These are phyloP conservation scores for Thecaphora thlaspeos DNA, from an alignment of 1,284 basidiomycete species.

Conservation along the genomic window DNA sequence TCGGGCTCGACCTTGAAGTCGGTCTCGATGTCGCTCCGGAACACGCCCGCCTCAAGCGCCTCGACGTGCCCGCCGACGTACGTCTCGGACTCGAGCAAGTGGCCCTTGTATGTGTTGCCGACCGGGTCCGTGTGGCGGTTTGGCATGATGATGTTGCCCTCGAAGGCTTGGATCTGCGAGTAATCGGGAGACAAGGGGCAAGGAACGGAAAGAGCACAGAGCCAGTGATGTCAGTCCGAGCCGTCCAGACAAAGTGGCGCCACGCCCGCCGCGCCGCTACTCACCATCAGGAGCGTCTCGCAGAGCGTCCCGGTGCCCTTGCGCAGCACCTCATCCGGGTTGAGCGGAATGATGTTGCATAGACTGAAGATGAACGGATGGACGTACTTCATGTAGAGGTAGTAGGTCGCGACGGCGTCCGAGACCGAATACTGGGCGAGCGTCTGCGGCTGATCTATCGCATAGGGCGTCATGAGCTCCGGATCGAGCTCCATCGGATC, in stretches of 20 bases:
- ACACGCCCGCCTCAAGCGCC: conserved; percentile 96
- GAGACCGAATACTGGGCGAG: conserved; percentile 98
- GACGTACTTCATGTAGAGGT: conserved; percentile 99
- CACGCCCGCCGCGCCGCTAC: too few relatives aligned
- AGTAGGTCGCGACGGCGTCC: conserved; percentile 98
- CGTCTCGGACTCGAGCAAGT: conserved; percentile 92
- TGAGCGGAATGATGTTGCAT: conserved; percentile 97
- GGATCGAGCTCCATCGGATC: conserved; percentile 97
- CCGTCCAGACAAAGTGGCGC: too few relatives aligned
- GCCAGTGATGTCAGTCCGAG: too few relatives aligned
- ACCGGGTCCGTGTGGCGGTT: conserved; percentile 93
- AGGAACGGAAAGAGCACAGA: too few relatives aligned
- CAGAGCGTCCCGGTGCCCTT: conserved; percentile 96
- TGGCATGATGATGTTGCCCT: conserved; percentile 92
- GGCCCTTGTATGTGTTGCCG: conserved; percentile 90
- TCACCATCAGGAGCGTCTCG: conserved; percentile 95
- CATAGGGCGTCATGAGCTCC: conserved; percentile 99
- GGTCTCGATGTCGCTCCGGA: conserved; percentile 89
- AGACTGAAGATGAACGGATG: conserved; percentile 99
- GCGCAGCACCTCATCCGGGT: conserved; percentile 91
- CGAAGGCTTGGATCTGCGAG: conserved; percentile 71
- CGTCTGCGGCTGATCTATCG: conserved; percentile 89
- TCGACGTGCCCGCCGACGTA: conserved; percentile 99
- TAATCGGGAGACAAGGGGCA: too few relatives aligned
- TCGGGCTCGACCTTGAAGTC: conserved; percentile 92